Evolutionary conservation across 164 flowering plant species (phyloP).

Genomic region (Piper betle): DNA sequence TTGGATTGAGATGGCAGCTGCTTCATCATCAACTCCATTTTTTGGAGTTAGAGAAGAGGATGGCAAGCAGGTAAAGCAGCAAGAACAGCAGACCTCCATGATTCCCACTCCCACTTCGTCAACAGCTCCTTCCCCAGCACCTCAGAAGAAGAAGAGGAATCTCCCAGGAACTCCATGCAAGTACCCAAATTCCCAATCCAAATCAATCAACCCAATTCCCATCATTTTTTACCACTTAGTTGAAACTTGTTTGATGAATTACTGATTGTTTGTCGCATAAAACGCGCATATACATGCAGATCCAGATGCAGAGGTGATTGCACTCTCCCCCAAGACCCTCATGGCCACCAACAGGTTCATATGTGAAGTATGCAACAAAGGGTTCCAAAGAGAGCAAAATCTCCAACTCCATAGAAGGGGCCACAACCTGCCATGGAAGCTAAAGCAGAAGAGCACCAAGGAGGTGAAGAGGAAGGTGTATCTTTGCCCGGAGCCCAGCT

Average conservation of each 20-base stretch:
- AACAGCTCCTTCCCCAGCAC: conserved; percentile 19
- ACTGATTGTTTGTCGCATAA: not conserved
- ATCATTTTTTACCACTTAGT: not conserved
- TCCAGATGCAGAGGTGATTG: conserved; percentile 89
- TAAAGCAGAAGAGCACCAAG: conserved; percentile 69
- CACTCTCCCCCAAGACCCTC: conserved; percentile 83
- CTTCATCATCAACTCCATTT: conserved; percentile 23
- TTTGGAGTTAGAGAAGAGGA: conserved; percentile 38
- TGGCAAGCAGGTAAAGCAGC: conserved; percentile 19
- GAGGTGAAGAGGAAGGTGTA: conserved; percentile 70
- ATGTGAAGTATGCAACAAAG: conserved; percentile 95
- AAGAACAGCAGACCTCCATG: conserved; percentile 8
- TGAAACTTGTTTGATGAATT: conserved; percentile 1
- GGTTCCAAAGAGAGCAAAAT: conserved; percentile 90
- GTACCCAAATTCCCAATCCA: conserved; percentile 15
- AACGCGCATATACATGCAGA: conserved; percentile 28
- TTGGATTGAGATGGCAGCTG: conserved; percentile 23
- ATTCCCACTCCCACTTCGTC: conserved; percentile 33
- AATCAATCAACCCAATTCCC: not conserved
- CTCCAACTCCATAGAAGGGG: conserved; percentile 92
- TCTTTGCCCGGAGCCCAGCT: conserved; percentile 78
- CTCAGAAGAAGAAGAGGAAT: conserved; percentile 56
- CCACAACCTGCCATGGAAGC: conserved; percentile 92
- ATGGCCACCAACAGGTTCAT: conserved; percentile 94
- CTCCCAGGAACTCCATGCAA: conserved; percentile 80